Evolutionary conservation across 116 monocot genomes (phyloP), one percentile per base, ranked within the genome.

Genomic region (Trichopus zeylanicus): DNA sequence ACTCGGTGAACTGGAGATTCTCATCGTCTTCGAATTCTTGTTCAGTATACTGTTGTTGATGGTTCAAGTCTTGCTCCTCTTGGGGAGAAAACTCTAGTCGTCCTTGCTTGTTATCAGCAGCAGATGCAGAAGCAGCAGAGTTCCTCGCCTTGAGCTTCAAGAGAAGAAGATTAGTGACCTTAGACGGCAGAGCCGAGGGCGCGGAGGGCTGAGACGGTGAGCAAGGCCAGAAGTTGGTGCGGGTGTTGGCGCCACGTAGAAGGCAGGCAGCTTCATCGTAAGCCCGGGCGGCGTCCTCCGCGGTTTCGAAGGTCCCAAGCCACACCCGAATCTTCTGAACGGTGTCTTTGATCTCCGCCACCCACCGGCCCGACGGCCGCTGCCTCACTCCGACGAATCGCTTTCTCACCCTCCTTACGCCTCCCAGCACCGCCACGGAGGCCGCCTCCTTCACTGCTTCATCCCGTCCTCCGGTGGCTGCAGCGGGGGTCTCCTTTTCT

Each of bases 291-390:
- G 61, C 60, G 3, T 59, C 85, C 70, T 85, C 85, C 0, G 85
- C 85, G 0, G 85, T 85, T 48, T 80, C 70, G 60, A 85, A 81
- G 2, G 85, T 85, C 26, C 85, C 85, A 9, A 85, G 74, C 85
- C 85, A 85, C 57, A 85, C 72, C 23, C 76, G 29, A 25, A 81
- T 76, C 69, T 76, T 81, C 62, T 81, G 81, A 18, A 70, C 70
- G 1, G 81, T 81, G 68, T 75, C 81, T 33, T 81, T 81, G 68
- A 81, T 81, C 76, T 81, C 81, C 5, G 81, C 76, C 76, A 81
- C 81, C 76, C 81, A 81, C 48, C 73, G 25, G 9, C 76, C 76
- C 1, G 81, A 81, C 0, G 76, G 81, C 61, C 81, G 53, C 61
- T 81, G 81, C 65, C 81, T 49, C 10, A 81, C 81, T 13, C 81